These are phyloP conservation scores for Testicularia cyperi DNA, from an alignment of 1,284 basidiomycete species.

Conservation along the genomic window DNA sequence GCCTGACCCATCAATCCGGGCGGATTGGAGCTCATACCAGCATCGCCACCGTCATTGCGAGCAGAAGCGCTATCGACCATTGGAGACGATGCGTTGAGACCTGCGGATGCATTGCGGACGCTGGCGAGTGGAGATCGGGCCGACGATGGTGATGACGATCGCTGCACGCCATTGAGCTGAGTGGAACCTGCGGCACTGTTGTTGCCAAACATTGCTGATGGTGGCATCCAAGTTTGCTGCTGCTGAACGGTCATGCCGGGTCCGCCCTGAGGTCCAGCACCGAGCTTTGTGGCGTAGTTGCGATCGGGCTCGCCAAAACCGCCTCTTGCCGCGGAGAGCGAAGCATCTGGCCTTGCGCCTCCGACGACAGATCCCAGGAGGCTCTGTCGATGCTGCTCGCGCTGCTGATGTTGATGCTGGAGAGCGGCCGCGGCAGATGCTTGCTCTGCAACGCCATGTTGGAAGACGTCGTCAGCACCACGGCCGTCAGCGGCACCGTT, in stretches of 20 bases:
- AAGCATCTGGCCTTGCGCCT: slow-evolving; percentile 20
- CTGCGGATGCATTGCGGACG: slow-evolving; percentile 24
- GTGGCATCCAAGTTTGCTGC: slow-evolving; percentile 39
- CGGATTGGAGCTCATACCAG: slow-evolving; percentile 3
- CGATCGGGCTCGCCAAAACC: slow-evolving; percentile 51
- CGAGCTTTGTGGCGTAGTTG: slow-evolving; percentile 46
- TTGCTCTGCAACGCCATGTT: slow-evolving; percentile 43
- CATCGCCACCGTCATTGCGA: slow-evolving; percentile 12
- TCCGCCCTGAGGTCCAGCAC: slow-evolving; percentile 23
- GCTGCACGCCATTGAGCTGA: slow-evolving; percentile 34
- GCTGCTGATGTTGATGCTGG: slow-evolving; percentile 48
- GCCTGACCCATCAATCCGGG: slow-evolving; percentile 5
- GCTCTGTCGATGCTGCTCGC: slow-evolving; percentile 46
- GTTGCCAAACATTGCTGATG: slow-evolving; percentile 24
- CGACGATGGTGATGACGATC: slow-evolving; percentile 30
- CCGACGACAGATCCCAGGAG: slow-evolving; percentile 35
- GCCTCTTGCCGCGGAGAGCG: slow-evolving; percentile 49
- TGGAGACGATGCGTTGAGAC: slow-evolving; percentile 26
- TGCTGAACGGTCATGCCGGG: slow-evolving; percentile 33
- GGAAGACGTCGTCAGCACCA: slow-evolving; percentile 28
- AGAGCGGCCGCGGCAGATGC: slow-evolving; percentile 52
- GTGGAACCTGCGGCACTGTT: slow-evolving; percentile 14
- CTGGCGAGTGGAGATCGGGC: slow-evolving; percentile 32
- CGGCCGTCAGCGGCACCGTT: slow-evolving; percentile 20
- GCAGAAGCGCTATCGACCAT: slow-evolving; percentile 28